Conservation (phyloP, 2,329 filamentous ascomycete species). For the Hortaea sp. region DNA sequence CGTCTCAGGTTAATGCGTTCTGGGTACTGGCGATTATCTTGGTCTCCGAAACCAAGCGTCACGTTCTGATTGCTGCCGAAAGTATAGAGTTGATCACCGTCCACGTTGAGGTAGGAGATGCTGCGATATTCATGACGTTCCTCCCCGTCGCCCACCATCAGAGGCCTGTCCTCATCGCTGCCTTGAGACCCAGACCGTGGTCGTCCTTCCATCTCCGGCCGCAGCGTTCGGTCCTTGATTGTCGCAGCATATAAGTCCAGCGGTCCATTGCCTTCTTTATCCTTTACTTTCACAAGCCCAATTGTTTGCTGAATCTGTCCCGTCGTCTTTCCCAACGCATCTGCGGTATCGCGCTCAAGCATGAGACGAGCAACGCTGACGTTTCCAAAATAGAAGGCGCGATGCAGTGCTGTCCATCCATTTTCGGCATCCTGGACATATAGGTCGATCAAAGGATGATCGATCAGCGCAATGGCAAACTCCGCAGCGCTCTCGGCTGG, state of each 20-base stretch:
- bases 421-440: constrained; percentile 83
- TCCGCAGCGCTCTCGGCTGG: constrained; percentile 55
- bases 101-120: constrained; percentile 28
- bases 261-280: constrained; percentile 86
- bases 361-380: constrained; percentile 75
- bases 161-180: constrained; percentile 37
- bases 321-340: constrained; percentile 52
- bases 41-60: constrained; percentile 85
- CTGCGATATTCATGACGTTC: constrained; percentile 6
- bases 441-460: constrained; percentile 73
- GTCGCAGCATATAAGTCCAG: constrained; percentile 88
- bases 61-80: constrained; percentile 97
- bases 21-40: constrained; percentile 87
- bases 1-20: constrained; percentile 70
- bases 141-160: constrained; percentile 45
- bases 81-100: constrained; percentile 78
- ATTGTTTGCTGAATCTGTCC: constrained; percentile 53
- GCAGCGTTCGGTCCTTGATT: constrained; percentile 64
- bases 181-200: constrained; percentile 22
- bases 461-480: constrained; percentile 71
- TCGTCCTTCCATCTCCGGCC: constrained; percentile 28
- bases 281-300: constrained; percentile 85
- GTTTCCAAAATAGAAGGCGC: constrained; percentile 83
- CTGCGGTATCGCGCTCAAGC: constrained; percentile 63
- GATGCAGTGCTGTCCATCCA: constrained; percentile 90